Conservation (phyloP, 2,329 filamentous ascomycete species). For the Alternaria conjuncta region DNA sequence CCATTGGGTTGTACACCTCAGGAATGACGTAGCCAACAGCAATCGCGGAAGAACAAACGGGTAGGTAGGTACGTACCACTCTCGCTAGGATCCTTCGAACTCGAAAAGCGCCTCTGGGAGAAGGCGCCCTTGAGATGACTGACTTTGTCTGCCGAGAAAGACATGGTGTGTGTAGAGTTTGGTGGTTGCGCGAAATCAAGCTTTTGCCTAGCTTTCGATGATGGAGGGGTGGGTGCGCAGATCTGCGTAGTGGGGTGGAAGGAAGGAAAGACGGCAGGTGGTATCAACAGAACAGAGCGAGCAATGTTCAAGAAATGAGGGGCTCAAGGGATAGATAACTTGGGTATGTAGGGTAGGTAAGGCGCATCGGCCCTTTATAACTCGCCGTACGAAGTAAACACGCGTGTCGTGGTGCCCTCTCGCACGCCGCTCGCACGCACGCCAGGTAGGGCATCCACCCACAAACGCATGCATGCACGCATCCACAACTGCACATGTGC, state of each 20-base stretch:
- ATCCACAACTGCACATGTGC: background rate
- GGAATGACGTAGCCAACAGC: slow-evolving; percentile 14
- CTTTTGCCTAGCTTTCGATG: slow-evolving; percentile 17
- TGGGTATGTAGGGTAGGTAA: background rate
- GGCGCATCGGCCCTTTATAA: slow-evolving; percentile 10
- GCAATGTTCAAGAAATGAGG: background rate
- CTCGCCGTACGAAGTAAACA: slow-evolving; percentile 1
- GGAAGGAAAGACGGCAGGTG: background rate
- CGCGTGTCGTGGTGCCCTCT: slow-evolving; percentile 1
- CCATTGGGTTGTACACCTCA: slow-evolving; percentile 1
- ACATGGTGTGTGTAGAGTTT: slow-evolving; percentile 31
- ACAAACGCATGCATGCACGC: slow-evolving; percentile 1
- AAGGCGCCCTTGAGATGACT: slow-evolving; percentile 39
- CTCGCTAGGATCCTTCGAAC: slow-evolving; percentile 44
- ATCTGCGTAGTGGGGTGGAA: background rate
- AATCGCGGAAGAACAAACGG: background rate
- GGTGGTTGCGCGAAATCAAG: slow-evolving; percentile 12
- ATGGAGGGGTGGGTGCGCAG: slow-evolving; percentile 4
- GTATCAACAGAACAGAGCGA: too few species aligned
- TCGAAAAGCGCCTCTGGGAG: slow-evolving; percentile 44
- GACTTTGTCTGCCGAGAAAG: slow-evolving; percentile 45
- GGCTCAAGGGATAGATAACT: background rate
- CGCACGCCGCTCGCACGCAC: background rate
- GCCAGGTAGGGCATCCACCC: background rate
- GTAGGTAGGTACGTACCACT: slow-evolving; percentile 37